Evolutionary conservation across 169 alveolate species (phyloP), one percentile per base, ranked within the genome.

Genomic region (Eimeria sp.): DNA sequence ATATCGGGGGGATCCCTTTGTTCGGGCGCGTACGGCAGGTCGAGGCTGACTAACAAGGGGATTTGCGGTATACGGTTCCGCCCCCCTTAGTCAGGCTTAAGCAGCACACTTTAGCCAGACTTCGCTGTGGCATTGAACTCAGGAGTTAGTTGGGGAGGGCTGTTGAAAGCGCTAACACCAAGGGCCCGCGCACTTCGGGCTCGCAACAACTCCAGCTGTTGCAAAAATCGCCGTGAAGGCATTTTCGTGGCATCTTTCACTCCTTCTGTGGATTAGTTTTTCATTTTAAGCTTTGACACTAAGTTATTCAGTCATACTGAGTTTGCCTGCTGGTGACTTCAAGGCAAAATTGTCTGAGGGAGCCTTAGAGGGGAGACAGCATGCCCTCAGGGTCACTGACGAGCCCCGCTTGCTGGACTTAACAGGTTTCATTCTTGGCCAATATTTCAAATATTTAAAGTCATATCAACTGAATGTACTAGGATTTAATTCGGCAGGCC

Each of bases 351-450:
- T 11, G 13, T 14, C 7, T 34, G n/a, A 30, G 22, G 80, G 30
- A 70, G 51, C 80, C 27, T 34, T 27, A 18, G 45, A 27, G 20
- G 76, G 51, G 51, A 70, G 51, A 70, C 80, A 14, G 51, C 80
- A 70, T 16, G 14, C 18, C 49, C 47, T 70, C 51, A 70, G 80
- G 80, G 80, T 70, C 80, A 70, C 80, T 70, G 80, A 70, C 22
- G 51, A 70, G 80, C 25, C 80, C 10, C 51, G 51, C 9, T 16
- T 70, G n/a, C 51, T 9, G 51, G 34, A 70, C 51, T 13, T 10
- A 5, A 10, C 5, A 13, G 27, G 80, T 27, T 14, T 25, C 80
- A 2, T 13, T 14, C 4, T n/a, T 30, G 80, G 51, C 80, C 47
- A 27, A 5, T 34, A 34, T 70, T 70, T 30, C 20, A 34, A 11